These are phyloP conservation scores for Xerocomellus chrysenteron DNA, from an alignment of 768 basidiomycete genomes.

Conservation along the genomic window DNA sequence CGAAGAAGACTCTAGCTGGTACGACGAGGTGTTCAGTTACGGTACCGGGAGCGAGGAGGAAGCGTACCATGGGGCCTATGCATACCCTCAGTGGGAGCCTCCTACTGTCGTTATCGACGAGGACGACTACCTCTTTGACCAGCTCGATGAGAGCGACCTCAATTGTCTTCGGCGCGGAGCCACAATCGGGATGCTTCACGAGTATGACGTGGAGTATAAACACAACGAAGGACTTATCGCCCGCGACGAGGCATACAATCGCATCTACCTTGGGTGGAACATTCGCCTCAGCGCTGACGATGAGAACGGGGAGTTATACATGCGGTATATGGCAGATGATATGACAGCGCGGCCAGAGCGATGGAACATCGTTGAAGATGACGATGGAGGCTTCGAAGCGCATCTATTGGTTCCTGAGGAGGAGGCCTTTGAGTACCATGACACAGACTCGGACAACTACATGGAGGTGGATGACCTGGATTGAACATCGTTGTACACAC, in stretches of 20 bases:
- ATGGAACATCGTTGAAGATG: slow-evolving; percentile 36
- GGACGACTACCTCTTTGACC: slow-evolving; percentile 36
- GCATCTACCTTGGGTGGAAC: slow-evolving; percentile 70
- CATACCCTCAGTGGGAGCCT: slow-evolving; percentile 57
- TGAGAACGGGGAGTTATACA: slow-evolving; percentile 39
- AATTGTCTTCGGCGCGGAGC: slow-evolving; percentile 59
- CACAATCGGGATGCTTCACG: slow-evolving; percentile 54
- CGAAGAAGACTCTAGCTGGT: slow-evolving; percentile 32
- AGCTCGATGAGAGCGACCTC: slow-evolving; percentile 35
- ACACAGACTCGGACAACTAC: slow-evolving; percentile 42
- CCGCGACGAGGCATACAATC: slow-evolving; percentile 40
- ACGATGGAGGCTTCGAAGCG: slow-evolving; percentile 45
- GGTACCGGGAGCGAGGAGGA: slow-evolving; percentile 37
- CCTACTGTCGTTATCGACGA: slow-evolving; percentile 40
- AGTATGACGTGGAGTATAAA: slow-evolving; percentile 53
- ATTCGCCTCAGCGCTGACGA: slow-evolving; percentile 47
- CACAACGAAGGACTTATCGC: slow-evolving; percentile 56
- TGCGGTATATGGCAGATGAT: slow-evolving; percentile 41
- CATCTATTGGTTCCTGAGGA: slow-evolving; percentile 36
- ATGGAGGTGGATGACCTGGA: slow-evolving; percentile 28
- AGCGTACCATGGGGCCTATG: slow-evolving; percentile 40
- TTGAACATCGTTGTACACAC: background rate
- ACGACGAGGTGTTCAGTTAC: slow-evolving; percentile 36
- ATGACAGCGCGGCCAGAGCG: slow-evolving; percentile 45
- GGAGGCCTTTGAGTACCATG: slow-evolving; percentile 35